Evolutionary conservation across 257 asterid species (phyloP), one percentile per base, ranked within the genome.

Genomic region (Capsicum pubescens): DNA sequence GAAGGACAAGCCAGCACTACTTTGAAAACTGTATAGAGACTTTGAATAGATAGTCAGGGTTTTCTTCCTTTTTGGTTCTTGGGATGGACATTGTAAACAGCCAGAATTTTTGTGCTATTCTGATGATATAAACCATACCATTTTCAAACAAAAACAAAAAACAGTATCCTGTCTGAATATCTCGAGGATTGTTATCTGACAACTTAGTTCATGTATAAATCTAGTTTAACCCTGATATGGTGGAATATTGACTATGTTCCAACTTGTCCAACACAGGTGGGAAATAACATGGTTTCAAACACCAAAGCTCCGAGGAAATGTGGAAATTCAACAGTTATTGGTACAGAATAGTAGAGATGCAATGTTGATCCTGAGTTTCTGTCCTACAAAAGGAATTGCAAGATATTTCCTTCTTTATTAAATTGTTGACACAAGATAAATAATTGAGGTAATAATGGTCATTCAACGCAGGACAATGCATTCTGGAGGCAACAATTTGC

Each of bases 311-410:
- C 11, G 3, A 3, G 19, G 9, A 35, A 48, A 67, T 26, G 19
- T 66, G 48, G n/a, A 66, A 66, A 66, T 6, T 66, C 72, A 32
- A 66, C 48, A 32, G 48, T 6, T 66, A 35, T 9, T 13, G 58
- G 55, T 71, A n/a, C 3, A 2, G 58, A 64, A 64, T 12, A 32
- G 15, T 26, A 64, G 71, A n/a, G 79, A 46, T 71, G 79, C 11
- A 71, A 46, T n/a, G 79, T 44, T 71, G 79, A 71, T 46, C 58
- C 36, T 6, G 5, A 17, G 58, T 71, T 71, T 46, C 79, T 46
- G 39, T 9, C n/a, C n/a, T 71, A 16, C 55, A 7, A 17, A 42
- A 70, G 78, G 56, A 9, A 70, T 8, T 70, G 56, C 35, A 70
- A 17, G 16, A 70, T 9, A 44, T 35, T 42, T 42, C 78, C 56